Conservation (phyloP, 805 yeast genomes). For the Teunomyces kruisii region DNA sequence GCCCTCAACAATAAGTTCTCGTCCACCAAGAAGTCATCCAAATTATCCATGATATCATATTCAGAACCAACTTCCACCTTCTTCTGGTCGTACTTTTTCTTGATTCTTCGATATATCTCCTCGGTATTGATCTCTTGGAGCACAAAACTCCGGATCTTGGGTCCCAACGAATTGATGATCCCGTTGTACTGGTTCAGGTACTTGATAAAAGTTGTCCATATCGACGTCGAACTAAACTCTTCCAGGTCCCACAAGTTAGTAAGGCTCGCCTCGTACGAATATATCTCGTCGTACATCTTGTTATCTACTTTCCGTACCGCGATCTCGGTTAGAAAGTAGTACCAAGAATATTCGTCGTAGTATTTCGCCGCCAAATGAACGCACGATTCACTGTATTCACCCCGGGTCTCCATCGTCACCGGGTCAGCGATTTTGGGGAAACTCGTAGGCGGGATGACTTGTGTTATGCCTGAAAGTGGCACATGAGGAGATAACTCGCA, state of each 20-base stretch:
- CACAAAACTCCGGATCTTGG: slow-evolving; percentile 31
- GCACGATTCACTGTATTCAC: slow-evolving; percentile 21
- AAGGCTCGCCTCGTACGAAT: slow-evolving; percentile 12
- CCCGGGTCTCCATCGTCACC: slow-evolving; percentile 11
- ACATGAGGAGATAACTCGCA: slow-evolving; percentile 35
- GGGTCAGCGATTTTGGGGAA: slow-evolving; percentile 33
- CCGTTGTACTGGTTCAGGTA: slow-evolving; percentile 39
- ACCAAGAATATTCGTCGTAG: slow-evolving; percentile 34
- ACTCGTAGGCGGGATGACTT: slow-evolving; percentile 28
- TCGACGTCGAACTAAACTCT: slow-evolving; percentile 17
- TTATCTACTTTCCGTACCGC: slow-evolving; percentile 42
- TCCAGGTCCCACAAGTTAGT: slow-evolving; percentile 24
- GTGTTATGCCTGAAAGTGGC: slow-evolving; percentile 31
- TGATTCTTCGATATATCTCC: slow-evolving; percentile 27
- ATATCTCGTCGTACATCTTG: slow-evolving; percentile 33
- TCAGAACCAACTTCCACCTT: slow-evolving; percentile 6
- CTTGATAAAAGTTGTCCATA: slow-evolving; percentile 30
- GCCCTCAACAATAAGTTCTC: slow-evolving; percentile 32
- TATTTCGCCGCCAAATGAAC: slow-evolving; percentile 22
- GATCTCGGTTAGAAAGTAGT: slow-evolving; percentile 37
- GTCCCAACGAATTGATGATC: slow-evolving; percentile 36
- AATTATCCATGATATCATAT: slow-evolving; percentile 19
- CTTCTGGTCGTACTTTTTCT: slow-evolving; percentile 20
- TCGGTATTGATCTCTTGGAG: slow-evolving; percentile 31
- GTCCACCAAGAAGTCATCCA: slow-evolving; percentile 35